Evolutionary conservation across 2,329 filamentous ascomycete genomes (phyloP).

Genomic region (Zalaria sp.): DNA sequence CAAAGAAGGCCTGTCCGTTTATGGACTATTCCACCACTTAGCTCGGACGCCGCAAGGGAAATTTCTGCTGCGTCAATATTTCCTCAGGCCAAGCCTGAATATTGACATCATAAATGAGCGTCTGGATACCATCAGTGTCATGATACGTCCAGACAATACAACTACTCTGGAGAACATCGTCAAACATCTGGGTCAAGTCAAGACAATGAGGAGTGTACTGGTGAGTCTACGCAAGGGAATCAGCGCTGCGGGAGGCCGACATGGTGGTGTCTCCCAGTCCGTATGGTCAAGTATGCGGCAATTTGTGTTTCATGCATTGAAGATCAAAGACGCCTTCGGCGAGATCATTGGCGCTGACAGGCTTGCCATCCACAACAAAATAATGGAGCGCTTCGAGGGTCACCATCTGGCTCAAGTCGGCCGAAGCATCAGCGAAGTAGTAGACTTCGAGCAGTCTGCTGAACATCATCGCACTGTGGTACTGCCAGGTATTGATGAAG

Average conservation of each 20-base stretch:
- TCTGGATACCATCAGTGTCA: conserved; percentile 51
- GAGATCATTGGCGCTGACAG: conserved; percentile 41
- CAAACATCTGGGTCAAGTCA: conserved; percentile 53
- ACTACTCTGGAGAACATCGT: conserved; percentile 48
- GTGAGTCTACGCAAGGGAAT: conserved; percentile 64
- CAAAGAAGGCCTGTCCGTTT: conserved; percentile 75
- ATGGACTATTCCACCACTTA: conserved; percentile 64
- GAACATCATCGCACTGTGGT: conserved; percentile 61
- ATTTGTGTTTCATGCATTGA: conserved; percentile 59
- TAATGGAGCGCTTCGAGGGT: conserved; percentile 46
- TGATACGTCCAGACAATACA: conserved; percentile 55
- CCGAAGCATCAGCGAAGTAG: conserved; percentile 53
- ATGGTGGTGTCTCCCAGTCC: conserved; percentile 38
- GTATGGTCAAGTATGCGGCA: conserved; percentile 56
- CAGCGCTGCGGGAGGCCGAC: conserved; percentile 37
- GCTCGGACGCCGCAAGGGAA: conserved; percentile 71
- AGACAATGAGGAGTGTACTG: conserved; percentile 58
- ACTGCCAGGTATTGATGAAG: conserved; percentile 52
- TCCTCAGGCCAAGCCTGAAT: conserved; percentile 65
- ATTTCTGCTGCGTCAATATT: conserved; percentile 57
- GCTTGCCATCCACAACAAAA: conserved; percentile 40
- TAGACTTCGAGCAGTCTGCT: conserved; percentile 69
- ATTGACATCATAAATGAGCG: conserved; percentile 54
- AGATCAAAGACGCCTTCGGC: conserved; percentile 50
- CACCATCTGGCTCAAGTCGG: conserved; percentile 51